These are phyloP conservation scores for Colletotrichum navitas DNA, from an alignment of 2,329 filamentous ascomycete species.

Conservation along the genomic window DNA sequence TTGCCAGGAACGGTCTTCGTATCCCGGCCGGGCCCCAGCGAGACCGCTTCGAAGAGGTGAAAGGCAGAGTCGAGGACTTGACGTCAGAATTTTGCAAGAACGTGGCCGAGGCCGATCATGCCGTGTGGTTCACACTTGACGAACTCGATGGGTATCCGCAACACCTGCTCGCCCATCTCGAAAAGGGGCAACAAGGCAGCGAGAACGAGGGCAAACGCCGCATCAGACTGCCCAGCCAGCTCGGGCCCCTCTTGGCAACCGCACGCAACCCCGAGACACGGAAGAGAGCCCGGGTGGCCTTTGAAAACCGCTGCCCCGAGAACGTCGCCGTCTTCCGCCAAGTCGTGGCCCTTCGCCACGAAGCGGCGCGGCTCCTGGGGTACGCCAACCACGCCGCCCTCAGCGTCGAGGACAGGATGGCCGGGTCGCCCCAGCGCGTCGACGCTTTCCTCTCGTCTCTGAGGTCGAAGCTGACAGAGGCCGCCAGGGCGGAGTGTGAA, in stretches of 20 bases:
- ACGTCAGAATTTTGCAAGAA: background rate
- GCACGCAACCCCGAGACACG: slow-evolving; percentile 76
- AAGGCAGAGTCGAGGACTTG: background rate
- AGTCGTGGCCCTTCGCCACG: slow-evolving; percentile 80
- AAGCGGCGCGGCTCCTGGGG: slow-evolving; percentile 81
- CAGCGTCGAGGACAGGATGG: slow-evolving; percentile 87
- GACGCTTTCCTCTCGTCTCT: slow-evolving; percentile 66
- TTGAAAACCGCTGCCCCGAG: background rate
- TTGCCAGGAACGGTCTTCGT: slow-evolving; percentile 2
- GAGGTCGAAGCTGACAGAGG: slow-evolving; percentile 59
- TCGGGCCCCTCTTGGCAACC: slow-evolving; percentile 82
- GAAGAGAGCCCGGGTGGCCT: background rate
- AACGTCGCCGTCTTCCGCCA: slow-evolving; percentile 80
- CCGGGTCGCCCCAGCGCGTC: slow-evolving; percentile 79
- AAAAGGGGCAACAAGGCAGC: slow-evolving; percentile 69
- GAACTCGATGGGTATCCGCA: slow-evolving; percentile 2
- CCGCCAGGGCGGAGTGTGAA: slow-evolving; percentile 63
- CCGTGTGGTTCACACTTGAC: background rate
- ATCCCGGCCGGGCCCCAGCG: background rate
- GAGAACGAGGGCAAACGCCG: slow-evolving; percentile 80
- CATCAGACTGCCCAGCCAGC: slow-evolving; percentile 85
- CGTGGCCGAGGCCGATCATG: background rate
- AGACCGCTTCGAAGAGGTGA: slow-evolving; percentile 15
- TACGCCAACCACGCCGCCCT: slow-evolving; percentile 83
- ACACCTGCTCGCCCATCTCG: slow-evolving; percentile 64